A percentile compares a stretch with the other conserved stretches of the same genome.
Evolutionary conservation across 192 early-diverging fungal genomes (phyloP).

Genomic region (Mycoemilia scoparia): DNA sequence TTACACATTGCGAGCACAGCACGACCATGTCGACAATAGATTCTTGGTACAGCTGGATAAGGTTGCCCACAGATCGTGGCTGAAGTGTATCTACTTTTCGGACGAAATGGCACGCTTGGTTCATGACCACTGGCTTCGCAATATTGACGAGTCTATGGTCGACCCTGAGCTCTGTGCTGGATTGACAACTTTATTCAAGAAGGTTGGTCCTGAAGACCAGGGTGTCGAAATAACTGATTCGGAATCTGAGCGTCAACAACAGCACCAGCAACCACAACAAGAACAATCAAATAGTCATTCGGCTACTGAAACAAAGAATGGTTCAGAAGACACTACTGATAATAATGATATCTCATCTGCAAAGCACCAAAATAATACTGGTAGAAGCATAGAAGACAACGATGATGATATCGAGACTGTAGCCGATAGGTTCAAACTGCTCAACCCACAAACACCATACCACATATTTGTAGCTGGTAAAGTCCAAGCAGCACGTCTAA

Average conservation of each 20-base stretch:
- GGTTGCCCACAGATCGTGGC: constrained; percentile 18
- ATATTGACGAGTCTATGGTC: constrained; percentile 2
- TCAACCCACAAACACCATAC: constrained; percentile 28
- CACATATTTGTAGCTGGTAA: constrained; percentile 26
- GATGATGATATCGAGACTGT: too few species aligned
- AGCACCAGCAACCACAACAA: background rate
- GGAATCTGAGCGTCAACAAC: background rate
- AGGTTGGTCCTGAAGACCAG: background rate
- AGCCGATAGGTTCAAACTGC: constrained; percentile 22
- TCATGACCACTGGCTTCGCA: constrained; percentile 16
- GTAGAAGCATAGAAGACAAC: too few species aligned
- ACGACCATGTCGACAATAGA: too few species aligned
- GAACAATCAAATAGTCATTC: too few species aligned
- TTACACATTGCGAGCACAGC: too few species aligned
- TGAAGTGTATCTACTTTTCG: constrained; percentile 8
- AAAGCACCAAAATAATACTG: too few species aligned
- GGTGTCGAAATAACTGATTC: background rate
- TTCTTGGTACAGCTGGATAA: too few species aligned
- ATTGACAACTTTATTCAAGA: constrained; percentile 1
- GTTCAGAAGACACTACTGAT: too few species aligned
- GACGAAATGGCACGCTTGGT: constrained; percentile 19
- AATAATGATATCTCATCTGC: too few species aligned
- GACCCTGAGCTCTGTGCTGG: constrained; percentile 5
- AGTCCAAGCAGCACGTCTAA: constrained; percentile 22
- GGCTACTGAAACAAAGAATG: too few species aligned